Conservation (phyloP, 208 protist species). For the Wallacemonas rigidus region DNA sequence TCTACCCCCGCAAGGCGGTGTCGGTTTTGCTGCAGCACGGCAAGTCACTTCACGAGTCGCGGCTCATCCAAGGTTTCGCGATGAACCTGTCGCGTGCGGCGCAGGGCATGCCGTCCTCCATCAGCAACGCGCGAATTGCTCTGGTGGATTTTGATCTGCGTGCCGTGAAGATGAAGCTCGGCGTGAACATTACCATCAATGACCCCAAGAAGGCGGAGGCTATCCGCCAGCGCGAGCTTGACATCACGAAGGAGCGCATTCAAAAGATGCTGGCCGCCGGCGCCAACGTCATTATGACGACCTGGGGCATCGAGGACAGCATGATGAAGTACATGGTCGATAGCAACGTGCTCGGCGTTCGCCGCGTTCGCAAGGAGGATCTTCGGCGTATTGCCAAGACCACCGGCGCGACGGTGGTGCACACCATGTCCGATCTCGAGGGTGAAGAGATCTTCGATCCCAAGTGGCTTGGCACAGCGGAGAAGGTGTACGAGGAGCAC, state of each 20-base stretch:
- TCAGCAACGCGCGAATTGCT: conserved; percentile 98
- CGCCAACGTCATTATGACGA: conserved; percentile 99
- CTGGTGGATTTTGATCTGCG: conserved; percentile 99
- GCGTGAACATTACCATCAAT: conserved; percentile 97
- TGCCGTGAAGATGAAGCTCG: conserved; percentile 96
- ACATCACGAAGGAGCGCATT: conserved; percentile 98
- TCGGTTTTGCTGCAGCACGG: conserved; percentile 99
- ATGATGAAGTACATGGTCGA: conserved; percentile 99
- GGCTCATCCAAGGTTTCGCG: conserved; percentile 95
- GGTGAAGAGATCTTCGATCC: conserved; percentile 97
- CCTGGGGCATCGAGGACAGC: conserved; percentile 99
- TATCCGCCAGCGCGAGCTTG: conserved; percentile 96
- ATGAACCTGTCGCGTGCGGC: conserved; percentile 97
- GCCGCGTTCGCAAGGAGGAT: conserved; percentile 97
- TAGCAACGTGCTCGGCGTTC: conserved; percentile 95
- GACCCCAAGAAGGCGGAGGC: conserved; percentile 98
- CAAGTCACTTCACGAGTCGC: conserved; percentile 92
- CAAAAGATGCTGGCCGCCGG: conserved; percentile 97
- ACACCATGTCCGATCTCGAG: conserved; percentile 96
- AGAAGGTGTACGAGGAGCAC: conserved; percentile 96
- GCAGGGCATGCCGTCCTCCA: conserved; percentile 97
- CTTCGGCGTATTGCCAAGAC: conserved; percentile 97
- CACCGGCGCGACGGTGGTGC: conserved; percentile 95
- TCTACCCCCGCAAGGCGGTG: conserved; percentile 98
- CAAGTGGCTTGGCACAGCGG: conserved; percentile 93